Conservation (phyloP, 163 green algal genomes). For the Trebouxia gelatinosa region DNA sequence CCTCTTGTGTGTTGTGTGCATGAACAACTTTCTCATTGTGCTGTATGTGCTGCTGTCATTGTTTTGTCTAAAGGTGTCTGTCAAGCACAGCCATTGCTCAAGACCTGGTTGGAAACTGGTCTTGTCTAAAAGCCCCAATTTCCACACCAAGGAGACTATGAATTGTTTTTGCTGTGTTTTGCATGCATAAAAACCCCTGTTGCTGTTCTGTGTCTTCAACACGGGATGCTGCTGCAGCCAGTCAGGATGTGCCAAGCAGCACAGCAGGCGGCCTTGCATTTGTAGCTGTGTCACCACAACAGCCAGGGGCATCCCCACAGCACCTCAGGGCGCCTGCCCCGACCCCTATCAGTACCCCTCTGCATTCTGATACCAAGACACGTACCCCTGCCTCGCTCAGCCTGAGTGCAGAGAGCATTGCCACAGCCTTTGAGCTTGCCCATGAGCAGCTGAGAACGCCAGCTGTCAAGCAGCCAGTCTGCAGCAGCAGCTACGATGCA, state of each 20-base stretch:
- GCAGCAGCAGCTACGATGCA: not conserved
- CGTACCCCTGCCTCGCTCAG: not conserved
- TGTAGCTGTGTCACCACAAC: too few relatives aligned
- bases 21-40: too few relatives aligned
- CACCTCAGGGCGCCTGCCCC: not conserved
- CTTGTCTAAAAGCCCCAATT: too few relatives aligned
- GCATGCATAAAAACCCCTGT: not conserved
- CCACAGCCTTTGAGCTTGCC: not conserved
- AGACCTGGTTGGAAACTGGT: too few relatives aligned
- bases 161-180: not conserved
- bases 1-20: too few relatives aligned
- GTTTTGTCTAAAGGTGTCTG: too few relatives aligned
- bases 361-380: not conserved
- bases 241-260: too few relatives aligned
- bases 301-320: not conserved
- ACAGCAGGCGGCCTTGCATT: too few relatives aligned
- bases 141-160: too few relatives aligned
- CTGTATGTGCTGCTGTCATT: too few relatives aligned
- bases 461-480: not conserved
- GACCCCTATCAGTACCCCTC: not conserved
- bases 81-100: too few relatives aligned
- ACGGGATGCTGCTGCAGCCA: not conserved
- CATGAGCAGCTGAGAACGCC: conserved; percentile 3
- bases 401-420: not conserved
- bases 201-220: not conserved